A percentile compares a stretch with the other conserved stretches of the same genome.
Conservation (phyloP, 495 filamentous ascomycete genomes). For the Hypoxylon rickii region DNA sequence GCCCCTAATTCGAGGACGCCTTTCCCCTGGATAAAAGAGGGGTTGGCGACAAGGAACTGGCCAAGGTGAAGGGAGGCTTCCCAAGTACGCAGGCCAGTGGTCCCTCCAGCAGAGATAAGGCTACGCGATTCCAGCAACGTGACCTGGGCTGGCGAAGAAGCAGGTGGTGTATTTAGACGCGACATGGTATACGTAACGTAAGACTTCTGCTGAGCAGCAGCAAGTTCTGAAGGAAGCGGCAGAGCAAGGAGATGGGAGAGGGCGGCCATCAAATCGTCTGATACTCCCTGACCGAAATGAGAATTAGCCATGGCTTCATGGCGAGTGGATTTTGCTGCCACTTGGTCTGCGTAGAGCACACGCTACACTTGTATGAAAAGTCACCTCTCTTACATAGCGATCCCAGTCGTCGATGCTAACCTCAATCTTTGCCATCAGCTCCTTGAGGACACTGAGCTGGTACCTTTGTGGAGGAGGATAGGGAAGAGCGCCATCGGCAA, state of each 20-base stretch:
- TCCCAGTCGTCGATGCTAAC: conserved; percentile 73
- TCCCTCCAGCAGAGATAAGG: conserved; percentile 74
- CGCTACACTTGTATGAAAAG: conserved; percentile 1
- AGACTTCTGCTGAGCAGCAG: conserved; percentile 72
- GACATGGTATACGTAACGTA: conserved; percentile 73
- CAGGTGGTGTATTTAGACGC: conserved; percentile 21
- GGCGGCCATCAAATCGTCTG: conserved; percentile 68
- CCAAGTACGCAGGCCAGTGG: conserved; percentile 90
- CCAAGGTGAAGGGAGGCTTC: conserved; percentile 88
- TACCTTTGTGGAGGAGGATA: conserved; percentile 68
- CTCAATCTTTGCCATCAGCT: conserved; percentile 68
- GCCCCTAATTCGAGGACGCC: conserved; percentile 84
- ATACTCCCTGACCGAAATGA: conserved; percentile 64
- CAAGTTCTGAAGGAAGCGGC: conserved; percentile 61
- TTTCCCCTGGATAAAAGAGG: conserved; percentile 54
- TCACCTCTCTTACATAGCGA: conserved; percentile 69
- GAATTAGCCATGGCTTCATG: conserved; percentile 31
- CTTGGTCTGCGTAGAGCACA: too few relatives aligned
- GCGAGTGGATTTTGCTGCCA: too few relatives aligned
- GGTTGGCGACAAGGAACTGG: conserved; percentile 61
- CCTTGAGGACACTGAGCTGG: conserved; percentile 71
- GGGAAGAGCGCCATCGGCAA: conserved; percentile 56
- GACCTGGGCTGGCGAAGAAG: conserved; percentile 35
- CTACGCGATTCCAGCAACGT: conserved; percentile 73
- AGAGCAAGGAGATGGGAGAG: conserved; percentile 63